These are phyloP conservation scores for Russula lepida DNA, from an alignment of 768 basidiomycete species.

Conservation along the genomic window DNA sequence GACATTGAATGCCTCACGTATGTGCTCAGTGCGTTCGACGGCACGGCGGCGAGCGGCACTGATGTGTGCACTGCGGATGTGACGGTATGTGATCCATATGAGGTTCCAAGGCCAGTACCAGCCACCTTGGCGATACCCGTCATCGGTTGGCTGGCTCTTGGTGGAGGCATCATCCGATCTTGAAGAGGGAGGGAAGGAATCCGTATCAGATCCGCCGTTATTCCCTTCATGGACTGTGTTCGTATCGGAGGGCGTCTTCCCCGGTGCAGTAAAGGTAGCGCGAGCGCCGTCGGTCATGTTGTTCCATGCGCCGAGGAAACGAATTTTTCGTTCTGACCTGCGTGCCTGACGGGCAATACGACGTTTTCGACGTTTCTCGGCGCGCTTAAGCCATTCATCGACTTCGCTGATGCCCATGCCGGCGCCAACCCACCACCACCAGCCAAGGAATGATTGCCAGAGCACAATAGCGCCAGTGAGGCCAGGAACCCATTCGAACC, in stretches of 20 bases:
- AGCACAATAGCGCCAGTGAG: constrained; percentile 87
- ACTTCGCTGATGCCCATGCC: constrained; percentile 73
- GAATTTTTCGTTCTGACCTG: constrained; percentile 42
- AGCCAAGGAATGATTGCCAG: constrained; percentile 95
- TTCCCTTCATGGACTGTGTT: neutral
- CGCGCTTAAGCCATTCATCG: constrained; percentile 46
- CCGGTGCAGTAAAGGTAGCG: neutral
- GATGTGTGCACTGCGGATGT: constrained; percentile 61
- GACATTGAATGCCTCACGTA: constrained; percentile 49
- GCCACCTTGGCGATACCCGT: neutral
- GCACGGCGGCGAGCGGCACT: constrained; percentile 65
- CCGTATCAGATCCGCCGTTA: constrained; percentile 31
- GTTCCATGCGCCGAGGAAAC: constrained; percentile 48
- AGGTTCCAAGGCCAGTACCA: constrained; percentile 20
- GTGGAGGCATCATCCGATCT: neutral
- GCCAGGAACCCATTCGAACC: constrained; percentile 86
- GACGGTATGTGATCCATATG: constrained; percentile 47
- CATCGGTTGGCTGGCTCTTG: neutral
- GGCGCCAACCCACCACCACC: constrained; percentile 99
- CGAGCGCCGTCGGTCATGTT: constrained; percentile 37
- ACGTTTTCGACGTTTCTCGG: constrained; percentile 48
- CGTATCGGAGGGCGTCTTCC: neutral
- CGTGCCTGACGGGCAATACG: constrained; percentile 40
- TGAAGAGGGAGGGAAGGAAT: neutral
- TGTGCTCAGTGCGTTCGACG: constrained; percentile 54